phyloP scores from a whole-genome alignment of 1,139 yeast species.

The Kazachstania sp. region DNA sequence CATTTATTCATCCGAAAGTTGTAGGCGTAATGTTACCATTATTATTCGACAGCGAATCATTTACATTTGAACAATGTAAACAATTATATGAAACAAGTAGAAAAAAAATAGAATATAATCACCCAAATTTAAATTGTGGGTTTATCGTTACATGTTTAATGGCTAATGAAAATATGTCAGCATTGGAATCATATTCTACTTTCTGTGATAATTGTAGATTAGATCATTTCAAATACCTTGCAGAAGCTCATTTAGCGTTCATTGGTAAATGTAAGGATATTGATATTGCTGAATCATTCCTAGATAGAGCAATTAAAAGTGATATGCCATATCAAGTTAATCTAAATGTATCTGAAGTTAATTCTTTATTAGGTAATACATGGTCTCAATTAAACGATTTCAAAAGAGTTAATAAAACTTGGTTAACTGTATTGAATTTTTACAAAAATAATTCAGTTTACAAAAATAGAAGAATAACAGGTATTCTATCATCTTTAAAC shows the following conservation, averaged over 20 bases:
- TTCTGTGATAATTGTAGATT: conserved; percentile 30
- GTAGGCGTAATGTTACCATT: conserved; percentile 66
- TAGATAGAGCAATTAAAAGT: conserved; percentile 52
- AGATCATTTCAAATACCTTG: conserved; percentile 34
- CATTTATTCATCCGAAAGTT: conserved; percentile 43
- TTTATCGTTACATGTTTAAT: conserved; percentile 49
- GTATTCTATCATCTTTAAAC: conserved; percentile 57
- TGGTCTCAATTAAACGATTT: conserved; percentile 50
- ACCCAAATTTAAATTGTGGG: conserved; percentile 46
- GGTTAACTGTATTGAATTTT: conserved; percentile 26
- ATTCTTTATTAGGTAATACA: conserved; percentile 54
- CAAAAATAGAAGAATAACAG: conserved; percentile 41
- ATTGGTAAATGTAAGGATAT: conserved; percentile 73
- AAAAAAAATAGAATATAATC: conserved; percentile 29
- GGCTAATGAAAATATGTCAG: conserved; percentile 42
- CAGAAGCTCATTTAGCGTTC: conserved; percentile 66
- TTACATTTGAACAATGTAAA: conserved; percentile 48
- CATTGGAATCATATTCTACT: conserved; percentile 40
- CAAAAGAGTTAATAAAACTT: conserved; percentile 43
- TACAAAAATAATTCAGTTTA: neutral
- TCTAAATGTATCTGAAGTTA: conserved; percentile 67
- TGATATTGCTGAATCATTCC: conserved; percentile 60
- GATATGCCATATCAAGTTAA: conserved; percentile 65
- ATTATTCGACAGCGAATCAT: conserved; percentile 49
- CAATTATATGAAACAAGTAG: conserved; percentile 38